A percentile compares a stretch with the other conserved stretches of the same genome.
phyloP scores from a whole-genome alignment of 768 basidiomycete genomes.

The Hericium erinaceus region DNA sequence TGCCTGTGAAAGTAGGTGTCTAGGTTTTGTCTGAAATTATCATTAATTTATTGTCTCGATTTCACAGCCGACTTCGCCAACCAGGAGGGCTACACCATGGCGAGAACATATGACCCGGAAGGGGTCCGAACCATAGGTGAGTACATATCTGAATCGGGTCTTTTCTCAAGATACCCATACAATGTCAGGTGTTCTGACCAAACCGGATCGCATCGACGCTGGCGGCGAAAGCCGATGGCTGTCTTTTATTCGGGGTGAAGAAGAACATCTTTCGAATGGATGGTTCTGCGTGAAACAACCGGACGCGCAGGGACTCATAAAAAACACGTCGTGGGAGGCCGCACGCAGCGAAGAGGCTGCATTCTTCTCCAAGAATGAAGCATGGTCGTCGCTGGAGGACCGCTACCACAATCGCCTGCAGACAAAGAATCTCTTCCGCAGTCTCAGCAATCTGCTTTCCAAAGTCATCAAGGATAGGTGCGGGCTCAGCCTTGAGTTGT shows the following conservation, averaged over 20 bases:
- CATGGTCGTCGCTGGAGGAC: conserved; percentile 47
- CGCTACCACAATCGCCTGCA: conserved; percentile 44
- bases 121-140: conserved; percentile 65
- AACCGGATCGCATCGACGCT: conserved; percentile 55
- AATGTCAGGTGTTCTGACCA: conserved; percentile 56
- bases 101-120: conserved; percentile 48
- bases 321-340: conserved; percentile 46
- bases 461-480: conserved; percentile 56
- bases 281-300: conserved; percentile 45
- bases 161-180: background rate
- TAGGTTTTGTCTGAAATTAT: background rate
- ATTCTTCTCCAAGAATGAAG: conserved; percentile 43
- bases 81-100: conserved; percentile 62
- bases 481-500: conserved; percentile 4
- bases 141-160: background rate
- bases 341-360: conserved; percentile 48
- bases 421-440: conserved; percentile 45
- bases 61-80: conserved; percentile 68
- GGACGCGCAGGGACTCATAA: conserved; percentile 37
- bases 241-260: conserved; percentile 44
- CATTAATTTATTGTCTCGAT: background rate
- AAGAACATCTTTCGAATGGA: conserved; percentile 39
- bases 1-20: conserved; percentile 51
- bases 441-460: conserved; percentile 51
- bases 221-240: conserved; percentile 53